Conservation (phyloP, 768 basidiomycete genomes). For the Hypholoma fasciculare region DNA sequence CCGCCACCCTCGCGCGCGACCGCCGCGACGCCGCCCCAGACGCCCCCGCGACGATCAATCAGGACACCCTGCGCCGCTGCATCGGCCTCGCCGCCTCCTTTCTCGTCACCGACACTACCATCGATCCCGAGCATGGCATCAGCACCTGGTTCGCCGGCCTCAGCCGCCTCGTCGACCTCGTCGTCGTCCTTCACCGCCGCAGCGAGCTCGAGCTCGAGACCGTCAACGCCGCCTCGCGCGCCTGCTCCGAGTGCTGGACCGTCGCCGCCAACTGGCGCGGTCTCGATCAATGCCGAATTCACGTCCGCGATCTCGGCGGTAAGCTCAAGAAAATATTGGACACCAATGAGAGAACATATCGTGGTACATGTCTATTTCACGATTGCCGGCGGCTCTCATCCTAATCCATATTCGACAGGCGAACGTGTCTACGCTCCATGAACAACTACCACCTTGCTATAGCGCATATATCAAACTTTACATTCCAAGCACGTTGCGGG, state of each 20-base stretch:
- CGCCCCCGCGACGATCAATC: conserved; percentile 47
- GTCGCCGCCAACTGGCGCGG: conserved; percentile 69
- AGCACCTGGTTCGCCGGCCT: conserved; percentile 69
- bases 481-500: neutral
- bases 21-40: conserved; percentile 8
- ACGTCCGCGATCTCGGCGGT: conserved; percentile 58
- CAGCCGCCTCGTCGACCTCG: conserved; percentile 66
- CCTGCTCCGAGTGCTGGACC: conserved; percentile 82
- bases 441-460: conserved; percentile 1
- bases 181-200: conserved; percentile 67
- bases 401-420: conserved; percentile 23
- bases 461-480: neutral
- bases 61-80: conserved; percentile 60
- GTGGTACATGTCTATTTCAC: conserved; percentile 27
- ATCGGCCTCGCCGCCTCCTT: conserved; percentile 76
- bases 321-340: conserved; percentile 63
- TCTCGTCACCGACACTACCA: conserved; percentile 72
- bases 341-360: conserved; percentile 51
- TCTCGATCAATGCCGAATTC: conserved; percentile 62
- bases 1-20: conserved; percentile 46
- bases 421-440: conserved; percentile 39
- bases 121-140: conserved; percentile 55
- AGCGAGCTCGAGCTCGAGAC: conserved; percentile 78
- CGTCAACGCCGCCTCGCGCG: conserved; percentile 64
- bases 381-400: neutral